A percentile compares a stretch with the other conserved stretches of the same genome.
These are phyloP conservation scores for Venturia carpophila DNA, from an alignment of 2,329 filamentous ascomycete genomes.

Conservation along the genomic window DNA sequence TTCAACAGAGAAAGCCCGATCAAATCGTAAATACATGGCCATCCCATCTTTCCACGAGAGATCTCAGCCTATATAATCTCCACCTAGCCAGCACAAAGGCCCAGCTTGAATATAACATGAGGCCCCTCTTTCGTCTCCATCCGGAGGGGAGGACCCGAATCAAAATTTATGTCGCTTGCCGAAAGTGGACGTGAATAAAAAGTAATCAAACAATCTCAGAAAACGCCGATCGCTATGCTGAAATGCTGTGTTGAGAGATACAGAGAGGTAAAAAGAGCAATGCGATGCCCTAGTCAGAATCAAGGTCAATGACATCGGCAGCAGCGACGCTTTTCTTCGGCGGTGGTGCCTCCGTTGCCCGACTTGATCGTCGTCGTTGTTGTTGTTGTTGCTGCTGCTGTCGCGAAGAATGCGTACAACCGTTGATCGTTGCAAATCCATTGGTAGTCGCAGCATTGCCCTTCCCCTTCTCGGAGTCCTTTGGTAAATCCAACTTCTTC, in stretches of 20 bases:
- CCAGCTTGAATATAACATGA: background rate
- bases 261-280: background rate
- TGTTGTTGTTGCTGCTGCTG: too few species aligned
- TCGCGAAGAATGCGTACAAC: background rate
- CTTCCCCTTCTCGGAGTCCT: slow-evolving; percentile 9
- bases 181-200: background rate
- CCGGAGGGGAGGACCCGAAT: background rate
- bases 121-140: background rate
- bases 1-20: background rate
- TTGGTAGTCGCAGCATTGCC: background rate
- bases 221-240: slow-evolving; percentile 5
- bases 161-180: background rate
- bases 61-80: background rate
- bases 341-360: background rate
- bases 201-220: background rate
- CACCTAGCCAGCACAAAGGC: background rate
- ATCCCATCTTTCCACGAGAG: background rate
- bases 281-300: background rate
- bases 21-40: slow-evolving; percentile 5
- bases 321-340: background rate
- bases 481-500: background rate
- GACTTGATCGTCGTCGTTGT: background rate
- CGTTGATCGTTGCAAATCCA: background rate
- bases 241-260: background rate
- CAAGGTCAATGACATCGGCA: background rate